phyloP scores from a whole-genome alignment of 176 grass and related monocot species.

The Olyra latifolia region DNA sequence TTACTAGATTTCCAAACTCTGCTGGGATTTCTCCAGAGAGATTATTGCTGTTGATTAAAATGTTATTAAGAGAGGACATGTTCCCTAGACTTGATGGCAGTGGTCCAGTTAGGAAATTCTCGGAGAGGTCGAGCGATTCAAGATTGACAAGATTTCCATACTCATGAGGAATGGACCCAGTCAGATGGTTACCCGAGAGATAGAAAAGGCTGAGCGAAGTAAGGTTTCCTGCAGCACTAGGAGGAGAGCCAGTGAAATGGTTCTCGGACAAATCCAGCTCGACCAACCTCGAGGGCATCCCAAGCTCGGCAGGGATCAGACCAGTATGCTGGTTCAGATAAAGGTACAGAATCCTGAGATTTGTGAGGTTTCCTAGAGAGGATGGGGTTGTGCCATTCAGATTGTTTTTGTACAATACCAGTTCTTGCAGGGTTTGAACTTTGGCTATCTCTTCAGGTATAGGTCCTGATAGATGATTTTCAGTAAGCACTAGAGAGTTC shows the following conservation, averaged over 20 bases:
- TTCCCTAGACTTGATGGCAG: neutral
- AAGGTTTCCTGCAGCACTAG: neutral
- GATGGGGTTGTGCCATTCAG: no score
- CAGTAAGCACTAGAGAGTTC: neutral
- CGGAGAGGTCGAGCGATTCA: neutral
- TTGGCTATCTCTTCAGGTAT: conserved; percentile 17
- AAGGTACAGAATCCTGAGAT: no score
- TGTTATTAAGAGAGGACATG: no score
- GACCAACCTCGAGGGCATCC: no score
- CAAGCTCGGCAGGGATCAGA: no score
- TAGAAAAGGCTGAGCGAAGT: neutral
- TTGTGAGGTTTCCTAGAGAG: no score
- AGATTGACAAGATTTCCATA: conserved; percentile 2
- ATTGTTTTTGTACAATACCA: no score
- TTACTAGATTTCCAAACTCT: neutral
- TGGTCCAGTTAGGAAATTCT: neutral
- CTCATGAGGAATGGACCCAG: neutral
- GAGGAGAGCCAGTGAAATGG: neutral
- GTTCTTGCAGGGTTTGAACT: neutral
- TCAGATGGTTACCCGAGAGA: neutral
- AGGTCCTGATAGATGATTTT: neutral
- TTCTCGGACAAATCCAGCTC: neutral
- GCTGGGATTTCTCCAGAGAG: no score
- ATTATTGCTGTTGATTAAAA: no score
- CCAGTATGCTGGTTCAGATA: no score